Percentiles rank a stretch among this genome's conserved stretches.
Evolutionary conservation across 2,329 filamentous ascomycete species (phyloP).

Genomic region (Emergomyces pasteurianus): DNA sequence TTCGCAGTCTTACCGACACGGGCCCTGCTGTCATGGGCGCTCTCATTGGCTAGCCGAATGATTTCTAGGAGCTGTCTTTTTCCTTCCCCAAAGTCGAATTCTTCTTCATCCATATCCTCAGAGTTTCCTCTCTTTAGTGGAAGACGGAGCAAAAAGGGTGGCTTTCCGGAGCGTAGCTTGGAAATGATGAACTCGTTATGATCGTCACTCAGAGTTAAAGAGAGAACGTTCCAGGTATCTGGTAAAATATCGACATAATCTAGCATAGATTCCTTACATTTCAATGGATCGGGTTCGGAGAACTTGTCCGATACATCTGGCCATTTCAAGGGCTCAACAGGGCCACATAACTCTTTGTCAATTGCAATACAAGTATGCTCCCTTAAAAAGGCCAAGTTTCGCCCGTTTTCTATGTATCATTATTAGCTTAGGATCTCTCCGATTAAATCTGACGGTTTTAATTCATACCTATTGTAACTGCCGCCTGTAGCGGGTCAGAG

Average conservation of each 20-base stretch:
- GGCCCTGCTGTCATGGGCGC: conserved; percentile 61
- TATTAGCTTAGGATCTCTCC: conserved; percentile 3
- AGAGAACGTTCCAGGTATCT: conserved; percentile 70
- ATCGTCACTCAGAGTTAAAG: conserved; percentile 70
- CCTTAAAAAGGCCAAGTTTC: conserved; percentile 29
- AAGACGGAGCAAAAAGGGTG: conserved; percentile 75
- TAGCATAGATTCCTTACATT: conserved; percentile 56
- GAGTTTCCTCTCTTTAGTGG: conserved; percentile 73
- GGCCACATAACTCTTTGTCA: conserved; percentile 34
- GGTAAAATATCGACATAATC: conserved; percentile 83
- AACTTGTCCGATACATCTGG: conserved; percentile 21
- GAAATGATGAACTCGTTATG: conserved; percentile 77
- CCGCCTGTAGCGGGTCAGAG: conserved; percentile 14
- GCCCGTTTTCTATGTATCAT: conserved; percentile 24
- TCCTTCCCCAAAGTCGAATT: conserved; percentile 74
- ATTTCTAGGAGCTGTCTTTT: conserved; percentile 71
- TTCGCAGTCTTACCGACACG: conserved; percentile 64
- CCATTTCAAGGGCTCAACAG: conserved; percentile 39
- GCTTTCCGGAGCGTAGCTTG: conserved; percentile 62
- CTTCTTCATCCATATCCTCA: conserved; percentile 65
- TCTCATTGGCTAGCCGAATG: conserved; percentile 68
- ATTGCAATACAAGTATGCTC: conserved; percentile 28
- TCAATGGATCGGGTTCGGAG: conserved; percentile 17
- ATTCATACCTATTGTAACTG: conserved; percentile 27
- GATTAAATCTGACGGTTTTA: background rate